Evolutionary conservation across 768 basidiomycete genomes (phyloP), one percentile per base, ranked within the genome.

Genomic region (Porpolomopsis calyptriformis): DNA sequence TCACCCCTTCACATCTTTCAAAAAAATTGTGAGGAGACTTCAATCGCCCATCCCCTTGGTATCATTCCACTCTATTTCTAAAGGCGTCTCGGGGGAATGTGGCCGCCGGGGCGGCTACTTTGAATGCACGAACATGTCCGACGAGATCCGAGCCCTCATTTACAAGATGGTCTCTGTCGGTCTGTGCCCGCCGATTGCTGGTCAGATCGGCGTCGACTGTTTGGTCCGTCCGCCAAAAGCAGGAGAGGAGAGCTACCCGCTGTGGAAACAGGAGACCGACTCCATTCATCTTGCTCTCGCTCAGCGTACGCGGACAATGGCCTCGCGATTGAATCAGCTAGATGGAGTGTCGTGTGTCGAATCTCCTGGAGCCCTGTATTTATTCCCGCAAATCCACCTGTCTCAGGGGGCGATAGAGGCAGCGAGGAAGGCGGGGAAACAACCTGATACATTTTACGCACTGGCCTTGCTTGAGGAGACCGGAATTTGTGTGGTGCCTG

Each of bases 71-170:
- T 91, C 87, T 45, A 94, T 94, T 60, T 93, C 89, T 47, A 99
- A 99, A 64, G 94, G 94, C 44, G 88, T 96, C 50, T 78, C 77
- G 29, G 94, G 94, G 49, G 94, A 99, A 66, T 99, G 96, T 61
- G 94, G 96, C 2, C 74, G 94, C n/a, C 76, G 96, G 40, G 94
- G 94, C 26, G 94, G 93, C 2, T 99, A 96, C 71, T 93, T 94
- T 55, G 94, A 99, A 66, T 80, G 82, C 60, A 74, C 77, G 50
- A 98, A 98, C 65, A 67, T 99, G 53, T 59, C 71, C 10, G 70
- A 79, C 6, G 82, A 89, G 23, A 73, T 94, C 49, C 68, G 85
- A 49, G 89, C 85, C 12, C 76, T 87, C 59, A 77, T 98, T 43
- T 97, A 98, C 74, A 99, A 98, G 71, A 92, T 99, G 82, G 88